phyloP scores from a whole-genome alignment of 1,139 yeast species.

The Magnusiomyces fungicola region DNA sequence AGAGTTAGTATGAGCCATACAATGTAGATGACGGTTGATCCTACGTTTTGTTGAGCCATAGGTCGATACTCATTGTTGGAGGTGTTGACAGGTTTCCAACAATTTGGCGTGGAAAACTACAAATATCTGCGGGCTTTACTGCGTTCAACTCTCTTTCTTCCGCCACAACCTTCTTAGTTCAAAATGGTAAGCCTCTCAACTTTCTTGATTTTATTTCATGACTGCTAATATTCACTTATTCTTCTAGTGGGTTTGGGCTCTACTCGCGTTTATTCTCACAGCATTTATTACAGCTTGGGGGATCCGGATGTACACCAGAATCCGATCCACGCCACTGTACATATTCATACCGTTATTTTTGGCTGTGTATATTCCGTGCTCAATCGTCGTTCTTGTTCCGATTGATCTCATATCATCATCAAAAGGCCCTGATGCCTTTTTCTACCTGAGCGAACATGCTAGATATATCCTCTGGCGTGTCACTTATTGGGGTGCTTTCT shows the following conservation, averaged over 20 bases:
- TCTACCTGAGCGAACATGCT: conserved; percentile 41
- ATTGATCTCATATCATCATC: conserved; percentile 41
- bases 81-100: no score
- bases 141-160: conserved; percentile 5
- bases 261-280: conserved; percentile 32
- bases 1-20: neutral
- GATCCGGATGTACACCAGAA: conserved; percentile 33
- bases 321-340: conserved; percentile 36
- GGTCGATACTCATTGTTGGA: conserved; percentile 16
- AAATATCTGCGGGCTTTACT: conserved; percentile 4
- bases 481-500: conserved; percentile 74
- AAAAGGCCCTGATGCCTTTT: conserved; percentile 24
- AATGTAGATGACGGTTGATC: conserved; percentile 8
- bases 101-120: no score
- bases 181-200: no score
- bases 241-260: conserved; percentile 27
- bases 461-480: conserved; percentile 59
- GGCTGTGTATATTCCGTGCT: conserved; percentile 48
- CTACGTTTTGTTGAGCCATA: conserved; percentile 24
- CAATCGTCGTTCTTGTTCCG: conserved; percentile 49
- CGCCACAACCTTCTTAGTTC: no score
- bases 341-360: conserved; percentile 37
- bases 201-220: no score
- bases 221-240: no score
- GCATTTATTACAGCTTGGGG: conserved; percentile 31